Evolutionary conservation across 2,329 filamentous ascomycete species (phyloP).

Genomic region (Fusarium dimerum): DNA sequence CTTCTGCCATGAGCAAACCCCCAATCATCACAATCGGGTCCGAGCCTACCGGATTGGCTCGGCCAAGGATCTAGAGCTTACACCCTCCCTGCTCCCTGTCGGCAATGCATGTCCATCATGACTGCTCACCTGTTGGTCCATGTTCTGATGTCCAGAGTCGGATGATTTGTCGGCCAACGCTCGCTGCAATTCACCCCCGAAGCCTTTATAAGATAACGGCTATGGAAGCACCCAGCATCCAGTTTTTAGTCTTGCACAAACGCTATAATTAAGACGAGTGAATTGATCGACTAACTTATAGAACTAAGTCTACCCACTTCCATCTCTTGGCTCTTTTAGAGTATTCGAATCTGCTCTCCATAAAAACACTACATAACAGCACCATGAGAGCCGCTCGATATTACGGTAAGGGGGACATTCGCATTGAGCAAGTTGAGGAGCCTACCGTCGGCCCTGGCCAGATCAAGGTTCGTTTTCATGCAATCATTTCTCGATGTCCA

Average conservation of each 20-base stretch:
- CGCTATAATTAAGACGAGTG: neutral
- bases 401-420: constrained; percentile 56
- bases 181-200: neutral
- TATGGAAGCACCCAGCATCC: neutral
- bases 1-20: neutral
- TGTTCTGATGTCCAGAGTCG: constrained; percentile 16
- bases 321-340: constrained; percentile 3
- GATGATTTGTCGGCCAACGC: constrained; percentile 8
- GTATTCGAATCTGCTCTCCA: neutral
- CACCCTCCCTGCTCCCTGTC: neutral
- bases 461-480: constrained; percentile 35
- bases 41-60: neutral
- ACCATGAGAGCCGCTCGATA: constrained; percentile 56
- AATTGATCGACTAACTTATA: neutral
- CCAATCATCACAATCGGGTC: neutral
- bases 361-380: constrained; percentile 7
- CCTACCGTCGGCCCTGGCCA: constrained; percentile 50
- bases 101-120: neutral
- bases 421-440: constrained; percentile 52
- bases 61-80: neutral
- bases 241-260: neutral
- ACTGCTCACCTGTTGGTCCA: constrained; percentile 11
- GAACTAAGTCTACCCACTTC: neutral
- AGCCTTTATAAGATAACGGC: constrained; percentile 14
- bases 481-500: rapidly evolving